These are phyloP conservation scores for Ophiostoma ips DNA, from an alignment of 2,329 filamentous ascomycete species.

Conservation along the genomic window DNA sequence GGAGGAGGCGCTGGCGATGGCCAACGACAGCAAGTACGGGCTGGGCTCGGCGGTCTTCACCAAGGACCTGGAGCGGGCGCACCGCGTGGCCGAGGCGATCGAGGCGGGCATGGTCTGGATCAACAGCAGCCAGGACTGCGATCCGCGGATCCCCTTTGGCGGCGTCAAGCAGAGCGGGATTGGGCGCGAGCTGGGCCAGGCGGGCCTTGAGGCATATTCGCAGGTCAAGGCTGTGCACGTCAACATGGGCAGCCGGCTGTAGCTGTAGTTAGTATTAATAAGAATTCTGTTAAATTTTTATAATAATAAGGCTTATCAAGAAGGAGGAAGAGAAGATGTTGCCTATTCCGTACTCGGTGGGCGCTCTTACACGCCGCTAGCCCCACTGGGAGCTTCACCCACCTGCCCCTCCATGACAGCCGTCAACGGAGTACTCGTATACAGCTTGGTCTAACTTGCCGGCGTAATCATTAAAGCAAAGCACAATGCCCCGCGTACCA, in stretches of 20 bases:
- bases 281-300: too few relatives aligned
- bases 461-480: background rate
- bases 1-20: slow-evolving; percentile 57
- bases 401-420: too few relatives aligned
- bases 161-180: slow-evolving; percentile 51
- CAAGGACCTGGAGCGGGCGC: slow-evolving; percentile 39
- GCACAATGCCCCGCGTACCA: background rate
- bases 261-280: background rate
- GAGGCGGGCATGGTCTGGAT: slow-evolving; percentile 57
- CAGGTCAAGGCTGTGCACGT: slow-evolving; percentile 5
- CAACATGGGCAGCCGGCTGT: slow-evolving; percentile 1
- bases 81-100: slow-evolving; percentile 47
- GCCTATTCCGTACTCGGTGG: too few relatives aligned
- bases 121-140: slow-evolving; percentile 52
- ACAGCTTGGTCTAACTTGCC: too few relatives aligned
- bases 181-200: slow-evolving; percentile 34
- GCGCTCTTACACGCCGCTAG: too few relatives aligned
- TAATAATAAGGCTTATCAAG: too few relatives aligned
- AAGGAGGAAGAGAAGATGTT: too few relatives aligned
- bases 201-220: slow-evolving; percentile 3
- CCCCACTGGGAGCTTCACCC: too few relatives aligned
- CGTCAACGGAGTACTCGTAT: too few relatives aligned
- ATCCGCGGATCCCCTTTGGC: slow-evolving; percentile 48
- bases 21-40: slow-evolving; percentile 74
- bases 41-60: slow-evolving; percentile 61